phyloP scores from a whole-genome alignment of 2,329 filamentous ascomycete genomes.

The Onygenales sp. region DNA sequence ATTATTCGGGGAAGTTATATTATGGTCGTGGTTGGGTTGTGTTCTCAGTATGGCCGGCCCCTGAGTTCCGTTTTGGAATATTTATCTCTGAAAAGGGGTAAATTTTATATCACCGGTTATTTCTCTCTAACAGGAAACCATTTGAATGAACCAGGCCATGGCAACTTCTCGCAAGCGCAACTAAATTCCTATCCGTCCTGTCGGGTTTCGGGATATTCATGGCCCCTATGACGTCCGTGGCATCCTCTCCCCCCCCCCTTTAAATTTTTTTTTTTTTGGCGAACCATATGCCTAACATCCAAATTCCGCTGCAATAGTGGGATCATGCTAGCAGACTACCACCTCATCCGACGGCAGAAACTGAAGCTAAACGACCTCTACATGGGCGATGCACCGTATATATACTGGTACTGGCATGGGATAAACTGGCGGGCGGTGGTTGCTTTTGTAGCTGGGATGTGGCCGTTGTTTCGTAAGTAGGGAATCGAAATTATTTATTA shows the following conservation, averaged over 20 bases:
- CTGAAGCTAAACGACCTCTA: slow-evolving; percentile 37
- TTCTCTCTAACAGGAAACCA: not conserved
- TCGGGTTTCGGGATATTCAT: slow-evolving; percentile 38
- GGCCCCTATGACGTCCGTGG: slow-evolving; percentile 30
- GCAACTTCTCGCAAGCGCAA: slow-evolving; percentile 33
- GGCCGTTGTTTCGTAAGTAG: slow-evolving; percentile 5
- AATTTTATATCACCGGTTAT: not conserved
- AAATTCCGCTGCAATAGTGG: slow-evolving; percentile 15
- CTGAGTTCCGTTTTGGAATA: not conserved
- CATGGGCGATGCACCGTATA: slow-evolving; percentile 21
- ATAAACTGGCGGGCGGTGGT: slow-evolving; percentile 17
- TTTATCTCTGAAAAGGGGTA: not conserved
- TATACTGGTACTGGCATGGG: slow-evolving; percentile 19
- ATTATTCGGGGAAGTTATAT: slow-evolving; percentile 47
- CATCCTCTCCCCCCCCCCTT: no score
- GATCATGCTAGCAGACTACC: slow-evolving; percentile 39
- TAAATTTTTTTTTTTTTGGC: not conserved
- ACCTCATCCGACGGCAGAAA: slow-evolving; percentile 27
- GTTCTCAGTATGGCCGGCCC: slow-evolving; percentile 20
- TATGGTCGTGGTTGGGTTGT: slow-evolving; percentile 36
- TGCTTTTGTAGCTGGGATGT: slow-evolving; percentile 4
- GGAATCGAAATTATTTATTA: not conserved
- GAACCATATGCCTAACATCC: not conserved
- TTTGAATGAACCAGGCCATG: slow-evolving; percentile 13
- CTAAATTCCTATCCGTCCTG: slow-evolving; percentile 25